Percentiles rank a stretch among this genome's conserved stretches.
Evolutionary conservation across 768 basidiomycete genomes (phyloP).

Genomic region (Cystofilobasidium capitatum): DNA sequence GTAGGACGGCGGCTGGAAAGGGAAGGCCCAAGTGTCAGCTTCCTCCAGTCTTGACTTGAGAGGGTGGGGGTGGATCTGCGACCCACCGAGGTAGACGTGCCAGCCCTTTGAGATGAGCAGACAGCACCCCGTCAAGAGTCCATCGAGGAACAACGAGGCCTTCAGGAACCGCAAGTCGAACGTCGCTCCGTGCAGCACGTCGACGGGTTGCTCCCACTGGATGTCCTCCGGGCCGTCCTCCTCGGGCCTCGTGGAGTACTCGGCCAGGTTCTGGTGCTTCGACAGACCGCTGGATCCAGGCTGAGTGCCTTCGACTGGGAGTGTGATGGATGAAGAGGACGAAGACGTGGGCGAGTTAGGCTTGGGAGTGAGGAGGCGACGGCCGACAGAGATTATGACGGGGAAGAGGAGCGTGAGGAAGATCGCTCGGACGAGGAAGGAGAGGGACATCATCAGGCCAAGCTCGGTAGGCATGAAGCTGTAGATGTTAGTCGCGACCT

Average conservation of each 20-base stretch:
- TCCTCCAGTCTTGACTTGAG: no score
- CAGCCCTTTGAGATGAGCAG: constrained; percentile 15
- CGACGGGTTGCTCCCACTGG: neutral
- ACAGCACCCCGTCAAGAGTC: constrained; percentile 31
- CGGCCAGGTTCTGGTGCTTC: neutral
- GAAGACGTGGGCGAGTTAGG: neutral
- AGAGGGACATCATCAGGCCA: constrained; percentile 8
- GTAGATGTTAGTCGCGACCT: constrained; percentile 34
- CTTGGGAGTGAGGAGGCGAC: constrained; percentile 17
- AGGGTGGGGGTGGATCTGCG: no score
- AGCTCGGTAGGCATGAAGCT: constrained; percentile 33
- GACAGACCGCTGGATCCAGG: neutral
- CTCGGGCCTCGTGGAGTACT: constrained; percentile 8
- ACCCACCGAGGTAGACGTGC: constrained; percentile 29
- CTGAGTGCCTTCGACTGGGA: neutral
- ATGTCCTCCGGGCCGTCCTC: neutral
- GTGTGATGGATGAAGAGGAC: constrained; percentile 12
- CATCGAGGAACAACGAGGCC: constrained; percentile 35
- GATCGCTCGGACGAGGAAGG: constrained; percentile 31
- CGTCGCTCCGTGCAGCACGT: constrained; percentile 30
- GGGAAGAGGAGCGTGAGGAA: constrained; percentile 35
- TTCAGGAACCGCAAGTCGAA: constrained; percentile 39
- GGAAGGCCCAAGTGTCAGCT: neutral
- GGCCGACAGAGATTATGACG: constrained; percentile 30
- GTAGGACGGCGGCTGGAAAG: constrained; percentile 34